phyloP scores from a whole-genome alignment of 345 rosid genomes.

The Gossypium turneri region DNA sequence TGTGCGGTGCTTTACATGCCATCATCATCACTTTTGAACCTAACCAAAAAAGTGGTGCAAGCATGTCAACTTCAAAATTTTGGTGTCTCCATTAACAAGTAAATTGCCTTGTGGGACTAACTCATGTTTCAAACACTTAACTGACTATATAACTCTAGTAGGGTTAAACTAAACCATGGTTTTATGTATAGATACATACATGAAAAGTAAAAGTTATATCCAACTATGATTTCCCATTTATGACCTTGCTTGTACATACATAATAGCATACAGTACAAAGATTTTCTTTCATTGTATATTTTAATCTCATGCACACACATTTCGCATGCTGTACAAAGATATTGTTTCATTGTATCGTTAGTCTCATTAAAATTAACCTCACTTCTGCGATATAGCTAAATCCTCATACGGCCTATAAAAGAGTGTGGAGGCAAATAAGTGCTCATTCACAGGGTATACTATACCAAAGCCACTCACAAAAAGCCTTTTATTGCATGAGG shows the following conservation, averaged over 20 bases:
- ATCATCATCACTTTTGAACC: constrained; percentile 30
- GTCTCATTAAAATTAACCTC: not conserved
- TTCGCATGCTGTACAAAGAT: too few species aligned
- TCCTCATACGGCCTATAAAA: not conserved
- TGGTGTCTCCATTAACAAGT: constrained; percentile 30
- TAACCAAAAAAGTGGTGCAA: constrained; percentile 37
- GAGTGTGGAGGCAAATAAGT: not conserved
- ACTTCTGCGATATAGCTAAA: not conserved
- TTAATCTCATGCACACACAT: too few species aligned
- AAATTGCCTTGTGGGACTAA: constrained; percentile 15
- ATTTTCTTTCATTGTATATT: too few species aligned
- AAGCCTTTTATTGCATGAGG: constrained; percentile 14
- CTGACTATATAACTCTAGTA: not conserved
- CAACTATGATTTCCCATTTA: not conserved
- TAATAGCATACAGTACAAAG: too few species aligned
- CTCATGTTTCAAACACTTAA: not conserved
- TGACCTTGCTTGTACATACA: constrained; percentile 2
- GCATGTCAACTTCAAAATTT: constrained; percentile 41
- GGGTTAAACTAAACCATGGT: constrained; percentile 16
- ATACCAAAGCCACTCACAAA: constrained; percentile 12
- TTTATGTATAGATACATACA: not conserved
- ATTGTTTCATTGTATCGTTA: too few species aligned
- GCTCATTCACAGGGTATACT: not conserved
- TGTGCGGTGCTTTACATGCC: constrained; percentile 24
- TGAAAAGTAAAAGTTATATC: not conserved